Base-by-base conservation (phyloP, 352 stramenopile species). In the Phytophthora melonis region DNA sequence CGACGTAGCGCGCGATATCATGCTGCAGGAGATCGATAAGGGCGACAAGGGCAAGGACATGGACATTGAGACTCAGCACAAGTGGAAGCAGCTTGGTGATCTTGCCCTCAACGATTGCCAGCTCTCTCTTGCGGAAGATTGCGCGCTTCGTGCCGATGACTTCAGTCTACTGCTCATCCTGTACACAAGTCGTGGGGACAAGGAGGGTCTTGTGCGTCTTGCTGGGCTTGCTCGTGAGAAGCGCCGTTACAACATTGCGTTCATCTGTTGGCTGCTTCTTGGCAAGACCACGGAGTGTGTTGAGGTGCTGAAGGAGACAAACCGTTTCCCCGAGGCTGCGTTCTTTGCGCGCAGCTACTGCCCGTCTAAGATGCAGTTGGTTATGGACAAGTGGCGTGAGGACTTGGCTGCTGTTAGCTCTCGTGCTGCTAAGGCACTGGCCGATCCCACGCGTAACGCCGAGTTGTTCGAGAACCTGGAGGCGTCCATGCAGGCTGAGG, bases 301-400 rank as follows among this genome's bases (percentile, higher is more conserved):
- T 45, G 87, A 99, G 54, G 83, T 99, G 63, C 86, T 99, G 36
- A 91, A 98, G 58, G 86, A 97, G 45, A 98, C 95, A 0, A 98
- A 98, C 67, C 87, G 98, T 43, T 88, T 99, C 55, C 97, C 98
- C 7, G 98, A 99, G 78, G 98, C 98, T 21, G 98, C 98, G 0
- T 99, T 99, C 81, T 99, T 99, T 81, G 97, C 97, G 14, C 93
- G 98, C 50, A 99, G 97, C 32, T 99, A 99, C 80, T 89, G 98
- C 32, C 98, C 98, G 50, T 99, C 95, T 1, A 93, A 97, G 68
- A 97, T 99, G 45, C 80, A 94, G 27, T 79, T 98, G n/a, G 96
- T 99, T 66, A 97, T 99, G 66, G 89, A 93, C 53, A 83, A 98
- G 55, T 99, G 98, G 98, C 98, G 98, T 68, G 83, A 97, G 61